Percentiles rank a stretch among this genome's conserved stretches.
phyloP scores from a whole-genome alignment of 2,329 filamentous ascomycete genomes.

The Nothophaeocryptopus gaeumannii region DNA sequence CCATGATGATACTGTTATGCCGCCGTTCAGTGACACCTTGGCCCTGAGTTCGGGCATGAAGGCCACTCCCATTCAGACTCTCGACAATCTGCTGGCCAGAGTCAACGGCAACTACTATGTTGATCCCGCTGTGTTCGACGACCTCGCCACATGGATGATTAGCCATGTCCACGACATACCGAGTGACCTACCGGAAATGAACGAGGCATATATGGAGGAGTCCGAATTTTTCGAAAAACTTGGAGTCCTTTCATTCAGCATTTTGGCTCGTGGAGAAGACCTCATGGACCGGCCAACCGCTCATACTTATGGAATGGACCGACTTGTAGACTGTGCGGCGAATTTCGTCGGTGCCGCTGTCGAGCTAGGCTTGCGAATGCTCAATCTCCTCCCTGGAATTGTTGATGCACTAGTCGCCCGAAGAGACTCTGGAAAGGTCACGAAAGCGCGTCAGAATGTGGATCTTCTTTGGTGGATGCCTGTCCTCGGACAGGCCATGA shows the following conservation, averaged over 20 bases:
- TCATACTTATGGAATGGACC: conserved; percentile 5
- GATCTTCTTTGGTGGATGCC: conserved; percentile 20
- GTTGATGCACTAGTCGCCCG: conserved; percentile 20
- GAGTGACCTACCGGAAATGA: conserved; percentile 3
- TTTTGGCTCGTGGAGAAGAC: conserved; percentile 24
- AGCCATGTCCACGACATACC: conserved; percentile 18
- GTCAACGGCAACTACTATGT: background rate
- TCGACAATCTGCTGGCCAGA: conserved; percentile 9
- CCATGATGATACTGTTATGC: conserved; percentile 31
- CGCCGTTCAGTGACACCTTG: conserved; percentile 20
- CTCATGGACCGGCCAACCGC: conserved; percentile 5
- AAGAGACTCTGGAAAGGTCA: conserved; percentile 26
- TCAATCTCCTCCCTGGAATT: conserved; percentile 19
- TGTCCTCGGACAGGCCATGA: conserved; percentile 17
- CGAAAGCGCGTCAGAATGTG: conserved; percentile 17
- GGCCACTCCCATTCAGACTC: conserved; percentile 6
- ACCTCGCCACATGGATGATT: conserved; percentile 19
- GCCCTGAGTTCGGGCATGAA: background rate
- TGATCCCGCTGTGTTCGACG: background rate
- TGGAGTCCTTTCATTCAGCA: conserved; percentile 23
- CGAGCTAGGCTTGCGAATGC: conserved; percentile 20
- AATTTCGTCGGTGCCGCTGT: conserved; percentile 16
- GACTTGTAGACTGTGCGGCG: background rate
- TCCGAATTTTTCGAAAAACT: conserved; percentile 23
- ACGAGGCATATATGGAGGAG: conserved; percentile 18